Conservation (phyloP, 345 rosid genomes). For the Eutrema heterophyllum region DNA sequence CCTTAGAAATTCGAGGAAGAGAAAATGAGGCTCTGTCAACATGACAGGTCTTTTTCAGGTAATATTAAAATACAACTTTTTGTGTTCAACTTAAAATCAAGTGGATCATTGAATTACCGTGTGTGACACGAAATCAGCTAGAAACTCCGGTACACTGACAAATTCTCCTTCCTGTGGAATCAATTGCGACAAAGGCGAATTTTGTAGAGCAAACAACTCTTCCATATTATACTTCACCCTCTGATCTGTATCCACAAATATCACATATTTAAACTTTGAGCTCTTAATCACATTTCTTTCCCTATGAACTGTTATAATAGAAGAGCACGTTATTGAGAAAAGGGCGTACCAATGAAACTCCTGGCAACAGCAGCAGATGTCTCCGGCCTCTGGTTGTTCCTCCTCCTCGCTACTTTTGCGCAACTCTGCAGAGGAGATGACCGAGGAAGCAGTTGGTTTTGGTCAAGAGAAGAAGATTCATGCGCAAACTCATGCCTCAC, state of each 20-base stretch:
- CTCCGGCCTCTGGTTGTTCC: constrained; percentile 14
- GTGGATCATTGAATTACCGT: not conserved
- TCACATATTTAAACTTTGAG: not conserved
- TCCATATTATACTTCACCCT: constrained; percentile 67
- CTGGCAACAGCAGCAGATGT: constrained; percentile 27
- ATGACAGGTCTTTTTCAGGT: not conserved
- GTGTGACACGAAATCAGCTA: not conserved
- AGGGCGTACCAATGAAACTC: constrained; percentile 36
- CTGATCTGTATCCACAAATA: constrained; percentile 52
- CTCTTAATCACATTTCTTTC: not conserved
- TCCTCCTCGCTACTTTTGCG: not conserved
- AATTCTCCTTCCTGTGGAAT: constrained; percentile 10
- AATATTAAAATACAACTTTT: not conserved
- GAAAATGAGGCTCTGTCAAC: not conserved
- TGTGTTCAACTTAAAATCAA: not conserved
- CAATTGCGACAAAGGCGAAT: constrained; percentile 36
- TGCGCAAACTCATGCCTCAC: constrained; percentile 49
- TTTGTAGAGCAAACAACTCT: constrained; percentile 52
- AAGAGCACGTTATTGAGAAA: not conserved
- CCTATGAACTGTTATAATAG: not conserved
- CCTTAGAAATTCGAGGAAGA: not conserved
- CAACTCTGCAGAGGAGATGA: constrained; percentile 25
- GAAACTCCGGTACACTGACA: constrained; percentile 19
- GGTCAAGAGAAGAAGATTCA: constrained; percentile 25
- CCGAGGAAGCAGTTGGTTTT: constrained; percentile 17